Conservation (phyloP, 768 basidiomycete genomes). For the Russula compacta region DNA sequence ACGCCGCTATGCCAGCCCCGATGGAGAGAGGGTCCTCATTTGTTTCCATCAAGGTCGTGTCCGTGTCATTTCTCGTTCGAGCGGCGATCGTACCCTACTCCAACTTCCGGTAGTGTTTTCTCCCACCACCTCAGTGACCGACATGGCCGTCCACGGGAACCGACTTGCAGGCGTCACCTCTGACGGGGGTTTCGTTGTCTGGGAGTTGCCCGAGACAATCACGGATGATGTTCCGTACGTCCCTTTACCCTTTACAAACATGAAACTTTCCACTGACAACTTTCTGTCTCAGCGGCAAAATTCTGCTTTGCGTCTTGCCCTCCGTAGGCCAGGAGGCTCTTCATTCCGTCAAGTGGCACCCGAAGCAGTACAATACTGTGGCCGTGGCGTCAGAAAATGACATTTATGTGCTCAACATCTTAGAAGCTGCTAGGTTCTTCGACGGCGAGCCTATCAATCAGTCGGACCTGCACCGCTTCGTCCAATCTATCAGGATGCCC, state of each 20-base stretch:
- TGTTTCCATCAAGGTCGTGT: slow-evolving; percentile 48
- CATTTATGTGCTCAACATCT: slow-evolving; percentile 68
- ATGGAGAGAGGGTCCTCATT: background rate
- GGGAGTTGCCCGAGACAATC: slow-evolving; percentile 77
- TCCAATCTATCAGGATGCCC: slow-evolving; percentile 57
- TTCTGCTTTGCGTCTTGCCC: slow-evolving; percentile 64
- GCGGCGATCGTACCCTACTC: slow-evolving; percentile 80
- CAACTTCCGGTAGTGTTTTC: slow-evolving; percentile 60
- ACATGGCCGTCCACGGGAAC: slow-evolving; percentile 81
- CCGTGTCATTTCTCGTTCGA: slow-evolving; percentile 80
- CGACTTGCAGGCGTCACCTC: slow-evolving; percentile 79
- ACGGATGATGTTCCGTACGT: slow-evolving; percentile 82
- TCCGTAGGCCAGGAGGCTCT: slow-evolving; percentile 50
- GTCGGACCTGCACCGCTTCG: slow-evolving; percentile 58
- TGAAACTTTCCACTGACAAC: background rate
- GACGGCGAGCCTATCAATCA: slow-evolving; percentile 60
- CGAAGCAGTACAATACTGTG: slow-evolving; percentile 67
- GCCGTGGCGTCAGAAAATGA: slow-evolving; percentile 76
- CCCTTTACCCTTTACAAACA: background rate
- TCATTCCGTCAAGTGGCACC: slow-evolving; percentile 84
- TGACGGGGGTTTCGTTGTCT: slow-evolving; percentile 83
- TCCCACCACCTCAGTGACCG: slow-evolving; percentile 53
- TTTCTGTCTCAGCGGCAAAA: slow-evolving; percentile 41
- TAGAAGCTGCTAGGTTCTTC: slow-evolving; percentile 48
- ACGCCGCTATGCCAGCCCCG: background rate